Evolutionary conservation across 75 land plant species (phyloP), one percentile per base, ranked within the genome.

Genomic region (Picea glauca): DNA sequence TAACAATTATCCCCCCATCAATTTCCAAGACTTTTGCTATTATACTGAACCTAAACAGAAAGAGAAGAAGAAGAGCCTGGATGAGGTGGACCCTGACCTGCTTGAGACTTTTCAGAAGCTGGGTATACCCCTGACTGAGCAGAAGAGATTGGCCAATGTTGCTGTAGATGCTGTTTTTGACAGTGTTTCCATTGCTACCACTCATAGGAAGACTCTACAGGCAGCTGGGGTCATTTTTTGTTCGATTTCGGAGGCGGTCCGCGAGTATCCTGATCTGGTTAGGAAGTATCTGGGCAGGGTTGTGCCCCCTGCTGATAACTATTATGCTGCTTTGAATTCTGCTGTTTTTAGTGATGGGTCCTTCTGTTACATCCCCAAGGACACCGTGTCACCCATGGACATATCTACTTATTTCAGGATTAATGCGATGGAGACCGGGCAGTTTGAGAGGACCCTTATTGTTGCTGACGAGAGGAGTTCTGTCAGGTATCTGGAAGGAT

Each of bases 321-420:
- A 84, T 79, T 98, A 93, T 76, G 94, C 98, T 3, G 93, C 98
- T 6, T 75, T 98, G 78, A 98, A 98, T 82, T 91, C 99, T 2
- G 99, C 98, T 4, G 99, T 98, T 9, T 98, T 98, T 66, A 98
- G 99, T 81, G 99, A 98, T 83, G 99, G 99, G 5, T 98, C 99
- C 46, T 98, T 98, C 80, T 90, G 92, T 84, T 98, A 98, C 64
- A 82, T 98, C 13, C 99, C 99, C 1, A 98, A 98, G 80, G 91
- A 91, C 78, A 93, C 94, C 0, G 89, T 86, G 20, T 98, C 90
- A 26, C 99, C 99, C 14, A 98, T 98, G 99, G 98, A 90, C 57
- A 98, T 98, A 43, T 95, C 98, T 0, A 98, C 99, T 12, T 98
- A 98, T 79, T 98, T 98, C 70, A 77, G 98, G 79, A 98, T 95